Percentiles rank a stretch among this genome's conserved stretches.
These are phyloP conservation scores for Tetragonia tetragonoides DNA, from an alignment of 148 eudicot genomes.

Conservation along the genomic window DNA sequence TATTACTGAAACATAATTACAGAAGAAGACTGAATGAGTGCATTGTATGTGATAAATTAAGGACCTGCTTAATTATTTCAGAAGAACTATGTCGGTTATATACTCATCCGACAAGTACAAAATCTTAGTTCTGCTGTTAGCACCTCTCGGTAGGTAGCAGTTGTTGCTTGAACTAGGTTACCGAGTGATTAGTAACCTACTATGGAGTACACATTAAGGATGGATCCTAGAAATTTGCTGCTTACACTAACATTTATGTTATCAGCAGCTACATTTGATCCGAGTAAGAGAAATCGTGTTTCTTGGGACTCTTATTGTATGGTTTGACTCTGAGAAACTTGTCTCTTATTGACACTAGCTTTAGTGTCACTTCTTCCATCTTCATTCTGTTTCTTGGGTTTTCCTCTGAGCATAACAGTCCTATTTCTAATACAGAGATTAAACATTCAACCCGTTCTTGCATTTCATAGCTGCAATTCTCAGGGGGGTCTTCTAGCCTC, in stretches of 20 bases:
- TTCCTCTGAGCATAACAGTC: constrained; percentile 18
- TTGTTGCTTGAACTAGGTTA: not conserved
- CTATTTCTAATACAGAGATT: constrained; percentile 12
- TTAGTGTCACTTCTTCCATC: constrained; percentile 14
- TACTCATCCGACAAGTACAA: not conserved
- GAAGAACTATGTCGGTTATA: not conserved
- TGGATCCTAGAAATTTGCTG: not conserved
- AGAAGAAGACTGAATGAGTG: not conserved
- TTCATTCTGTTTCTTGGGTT: constrained; percentile 25
- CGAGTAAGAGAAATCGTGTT: not conserved
- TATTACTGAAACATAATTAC: not conserved
- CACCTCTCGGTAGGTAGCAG: not conserved
- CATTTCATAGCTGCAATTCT: not conserved
- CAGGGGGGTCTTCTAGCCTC: not conserved
- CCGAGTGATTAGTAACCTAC: not conserved
- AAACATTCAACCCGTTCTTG: constrained; percentile 19
- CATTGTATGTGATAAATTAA: not conserved
- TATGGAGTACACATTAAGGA: not conserved
- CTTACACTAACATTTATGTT: not conserved
- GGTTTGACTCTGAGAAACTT: constrained; percentile 15
- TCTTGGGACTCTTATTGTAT: not conserved
- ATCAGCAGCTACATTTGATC: not conserved
- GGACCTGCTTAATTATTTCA: not conserved
- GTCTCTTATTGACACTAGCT: constrained; percentile 22
- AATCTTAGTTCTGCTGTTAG: not conserved